Base-by-base conservation (phyloP, 345 rosid genomes). In the Dimocarpus longan region DNA sequence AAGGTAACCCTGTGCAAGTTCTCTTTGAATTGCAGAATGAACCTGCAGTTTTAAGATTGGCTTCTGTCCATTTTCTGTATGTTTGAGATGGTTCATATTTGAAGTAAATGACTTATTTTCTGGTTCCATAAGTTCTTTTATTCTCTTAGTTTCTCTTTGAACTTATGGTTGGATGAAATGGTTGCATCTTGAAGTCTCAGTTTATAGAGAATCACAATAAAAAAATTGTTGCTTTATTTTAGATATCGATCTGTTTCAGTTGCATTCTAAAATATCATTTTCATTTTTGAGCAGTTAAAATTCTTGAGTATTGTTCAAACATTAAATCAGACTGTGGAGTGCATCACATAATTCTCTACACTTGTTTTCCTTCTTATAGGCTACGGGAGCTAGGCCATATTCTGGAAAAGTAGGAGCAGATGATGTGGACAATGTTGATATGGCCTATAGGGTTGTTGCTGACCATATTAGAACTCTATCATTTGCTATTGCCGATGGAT, bases 401-500 rank as follows among this genome's bases (percentile, higher is more conserved):
- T 79, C 95, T 78, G 98, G 99, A 81, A 94, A 93, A 86, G 93
- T 96, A 85, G 98, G 98, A 78, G 32, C 70, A 60, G 99, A 91
- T 78, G 99, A 96, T 76, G 83, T 70, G 0, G 98, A 93, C 84
- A 84, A 87, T 64, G 84, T 93, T 86, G 99, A 96, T 85, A 91
- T 96, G 98, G 99, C 98, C 44, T 96, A 96, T 71, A 88, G 98
- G 88, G 99, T 96, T 80, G 97, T 96, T 60, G 98, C 98, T 75
- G 98, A 96, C 80, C 98, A 96, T 79, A 93, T 94, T 52, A 93
- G 98, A 84, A 96, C 99, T 66, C 80, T 96, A 39, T 94, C 98
- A 18, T 89, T 96, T 91, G 98, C 98, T 28, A 96, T 96, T 83
- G 98, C 98, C 69, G 99, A 96, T 85, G 98, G 99, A 73, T 93